A percentile compares a stretch with the other conserved stretches of the same genome.
Conservation (phyloP, 306 rosid genomes). For the Trifolium fragiferum region DNA sequence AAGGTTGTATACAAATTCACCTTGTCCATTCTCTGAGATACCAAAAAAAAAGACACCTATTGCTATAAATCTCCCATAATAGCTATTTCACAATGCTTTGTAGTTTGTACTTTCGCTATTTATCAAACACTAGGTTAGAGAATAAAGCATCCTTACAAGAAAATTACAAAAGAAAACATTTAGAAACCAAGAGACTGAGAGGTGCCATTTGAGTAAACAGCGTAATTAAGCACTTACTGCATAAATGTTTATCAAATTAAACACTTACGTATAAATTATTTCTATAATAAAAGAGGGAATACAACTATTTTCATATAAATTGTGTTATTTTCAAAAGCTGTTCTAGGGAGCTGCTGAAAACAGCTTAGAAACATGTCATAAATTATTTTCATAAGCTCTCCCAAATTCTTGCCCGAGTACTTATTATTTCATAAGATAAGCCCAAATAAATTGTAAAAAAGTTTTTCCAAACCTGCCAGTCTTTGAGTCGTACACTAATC, state of each 20-base stretch:
- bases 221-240: neutral
- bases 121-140: neutral
- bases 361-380: neutral
- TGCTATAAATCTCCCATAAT: neutral
- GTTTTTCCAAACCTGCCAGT: neutral
- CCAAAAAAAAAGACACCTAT: neutral
- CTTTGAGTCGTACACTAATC: neutral
- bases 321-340: neutral
- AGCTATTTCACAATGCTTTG: neutral
- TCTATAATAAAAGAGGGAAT: neutral
- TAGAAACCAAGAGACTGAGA: constrained; percentile 2
- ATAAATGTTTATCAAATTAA: neutral
- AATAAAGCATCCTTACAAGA: constrained; percentile 12
- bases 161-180: constrained; percentile 1
- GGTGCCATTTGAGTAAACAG: neutral
- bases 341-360: neutral
- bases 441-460: neutral
- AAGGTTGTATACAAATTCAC: neutral
- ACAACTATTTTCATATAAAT: neutral
- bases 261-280: neutral
- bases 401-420: neutral
- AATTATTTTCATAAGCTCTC: neutral
- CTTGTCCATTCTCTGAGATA: neutral
- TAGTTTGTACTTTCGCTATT: neutral
- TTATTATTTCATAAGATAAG: neutral